Base-by-base conservation (phyloP, 1,139 yeast species). In the Hanseniaspora gamundiae region DNA sequence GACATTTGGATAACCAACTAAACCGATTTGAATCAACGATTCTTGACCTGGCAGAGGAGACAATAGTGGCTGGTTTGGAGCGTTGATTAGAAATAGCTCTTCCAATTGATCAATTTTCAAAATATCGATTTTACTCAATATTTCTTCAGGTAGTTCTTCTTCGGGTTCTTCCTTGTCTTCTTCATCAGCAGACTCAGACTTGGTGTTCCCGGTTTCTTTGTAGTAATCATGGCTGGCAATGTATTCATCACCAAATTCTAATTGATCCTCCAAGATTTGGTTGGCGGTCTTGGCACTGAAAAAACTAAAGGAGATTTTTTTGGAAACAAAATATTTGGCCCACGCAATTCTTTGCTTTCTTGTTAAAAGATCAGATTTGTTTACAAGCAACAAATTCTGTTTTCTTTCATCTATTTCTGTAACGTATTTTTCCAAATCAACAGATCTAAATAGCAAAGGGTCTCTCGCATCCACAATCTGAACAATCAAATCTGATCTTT, bases 401-500 rank as follows among this genome's bases (percentile, higher is more conserved):
- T 91, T 88, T 40, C 73, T 66, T 13, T 77, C 74, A 51, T 82
- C 80, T 40, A 85, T 62, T 51, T 83, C 94, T 45, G 73, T 68
- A 26, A 87, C 96, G 58, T 91, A 93, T 31, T 65, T 71, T 50
- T 85, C 98, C 59, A 93, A 72, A 65, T 93, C 98, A 29, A 77
- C 75, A 1, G 96, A 87, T 60, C 97, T 74, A 68, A 86, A 93
- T 50, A 87, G 71, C 47, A 88, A 66, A 3, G 99, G 98, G 58
- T 85, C 87, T 65, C 99, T 74, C 8, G 97, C 97, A 67, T 93
- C 99, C 28, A 91, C 98, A 67, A 93, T 93, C 61, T 93, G 99
- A 4, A 93, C 97, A 40, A 93, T 77, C 55, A 93, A 71, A 63
- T 91, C 96, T 41, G 93, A 83, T 59, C 98, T 75, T 62, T 93